Conservation (phyloP, 441 rosid species). For the Gossypium davidsonii region DNA sequence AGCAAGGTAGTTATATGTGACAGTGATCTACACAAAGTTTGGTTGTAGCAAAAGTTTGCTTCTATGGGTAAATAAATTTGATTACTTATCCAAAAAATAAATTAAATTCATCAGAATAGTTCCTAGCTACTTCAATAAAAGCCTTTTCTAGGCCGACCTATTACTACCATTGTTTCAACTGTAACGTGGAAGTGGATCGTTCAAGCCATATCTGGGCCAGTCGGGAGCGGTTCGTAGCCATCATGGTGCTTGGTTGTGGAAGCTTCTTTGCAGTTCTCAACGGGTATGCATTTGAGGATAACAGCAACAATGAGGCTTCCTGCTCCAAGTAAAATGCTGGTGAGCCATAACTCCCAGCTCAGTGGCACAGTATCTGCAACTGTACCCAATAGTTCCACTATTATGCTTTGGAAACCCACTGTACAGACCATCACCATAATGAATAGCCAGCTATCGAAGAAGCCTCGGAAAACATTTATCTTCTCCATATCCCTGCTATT, state of each 20-base stretch:
- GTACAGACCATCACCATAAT: slow-evolving; percentile 29
- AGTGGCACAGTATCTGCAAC: slow-evolving; percentile 39
- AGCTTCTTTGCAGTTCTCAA: slow-evolving; percentile 6
- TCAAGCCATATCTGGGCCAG: slow-evolving; percentile 54
- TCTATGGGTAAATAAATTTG: neutral
- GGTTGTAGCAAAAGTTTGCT: neutral
- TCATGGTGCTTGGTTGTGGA: slow-evolving; percentile 26
- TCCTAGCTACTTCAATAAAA: neutral
- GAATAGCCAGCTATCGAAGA: slow-evolving; percentile 38
- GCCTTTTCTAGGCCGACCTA: neutral
- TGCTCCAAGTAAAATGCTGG: slow-evolving; percentile 40
- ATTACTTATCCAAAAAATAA: neutral
- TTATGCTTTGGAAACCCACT: slow-evolving; percentile 35
- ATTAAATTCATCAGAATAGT: neutral
- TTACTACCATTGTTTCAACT: neutral
- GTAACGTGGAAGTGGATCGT: neutral
- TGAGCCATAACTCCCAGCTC: slow-evolving; percentile 33
- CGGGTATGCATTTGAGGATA: slow-evolving; percentile 55
- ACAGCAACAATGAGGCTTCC: slow-evolving; percentile 43
- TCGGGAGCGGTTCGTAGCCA: slow-evolving; percentile 51
- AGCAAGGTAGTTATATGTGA: slow-evolving; percentile 5
- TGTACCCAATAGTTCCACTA: slow-evolving; percentile 37
- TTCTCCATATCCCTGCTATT: slow-evolving; percentile 47
- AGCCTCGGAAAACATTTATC: slow-evolving; percentile 33
- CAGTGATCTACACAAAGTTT: neutral